Base-by-base conservation (phyloP, 805 yeast genomes). In the Monosporozyma servazzii region DNA sequence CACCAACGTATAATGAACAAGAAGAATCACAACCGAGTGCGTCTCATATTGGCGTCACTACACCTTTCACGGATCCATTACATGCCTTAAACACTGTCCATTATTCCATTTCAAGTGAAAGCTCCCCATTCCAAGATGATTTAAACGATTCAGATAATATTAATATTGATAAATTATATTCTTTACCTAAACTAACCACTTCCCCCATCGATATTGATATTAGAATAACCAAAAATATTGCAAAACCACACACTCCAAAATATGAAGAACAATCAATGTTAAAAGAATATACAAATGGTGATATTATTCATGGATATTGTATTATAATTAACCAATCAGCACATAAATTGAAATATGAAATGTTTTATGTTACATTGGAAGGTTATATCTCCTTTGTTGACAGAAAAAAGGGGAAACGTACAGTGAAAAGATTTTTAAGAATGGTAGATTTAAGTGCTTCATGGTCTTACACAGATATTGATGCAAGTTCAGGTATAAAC, bases 271-370 rank as follows among this genome's bases (percentile, higher is more conserved):
- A 48, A 45, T 68, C 69, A 61, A 74, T 65, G 39, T 59, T 77
- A 27, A 71, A 73, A 52, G 86, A 81, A 61, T 84, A 77, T 60
- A 78, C 78, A 18, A 81, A 83, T 11, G 88, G 88, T n/a, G 89
- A 84, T 60, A 71, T 72, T 20, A 71, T 84, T 13, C 75, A 78
- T 58, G 91, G 91, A 0, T 79, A 75, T 57, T 74, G 79, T 50
- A 61, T 73, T 7, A 71, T 80, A 29, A 69, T 75, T 45, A 80
- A 80, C 58, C 71, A 66, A 13, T 71, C 80, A 3, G 61, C 70
- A 11, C 62, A 65, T 11, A 76, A 75, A 1, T 65, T 83, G 20
- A 76, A 77, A 2, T 84, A 82, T 59, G 84, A 82, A 56, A 79
- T 80, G 81, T 77, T 83, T 59, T 78, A 57, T 48, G 79, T 76